Evolutionary conservation across 345 rosid genomes (phyloP).

Genomic region (Litchi chinensis): DNA sequence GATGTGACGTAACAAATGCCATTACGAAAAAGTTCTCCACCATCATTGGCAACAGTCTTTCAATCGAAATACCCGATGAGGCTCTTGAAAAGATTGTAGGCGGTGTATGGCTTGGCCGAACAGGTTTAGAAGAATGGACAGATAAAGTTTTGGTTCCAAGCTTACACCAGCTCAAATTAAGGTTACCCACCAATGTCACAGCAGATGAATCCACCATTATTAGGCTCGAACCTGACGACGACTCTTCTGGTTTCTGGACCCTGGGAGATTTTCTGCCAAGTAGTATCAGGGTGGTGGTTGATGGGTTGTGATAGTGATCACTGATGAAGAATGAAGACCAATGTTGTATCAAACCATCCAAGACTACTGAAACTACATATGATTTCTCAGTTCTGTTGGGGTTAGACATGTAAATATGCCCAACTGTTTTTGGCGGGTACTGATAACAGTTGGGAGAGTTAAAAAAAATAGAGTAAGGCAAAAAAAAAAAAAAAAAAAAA

Average conservation of each 20-base stretch:
- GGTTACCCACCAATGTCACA: slow-evolving; percentile 22
- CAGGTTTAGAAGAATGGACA: slow-evolving; percentile 78
- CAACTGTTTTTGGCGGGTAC: slow-evolving; percentile 53
- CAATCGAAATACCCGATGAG: slow-evolving; percentile 61
- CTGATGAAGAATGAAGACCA: background rate
- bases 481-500: slow-evolving; percentile 17
- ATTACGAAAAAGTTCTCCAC: slow-evolving; percentile 53
- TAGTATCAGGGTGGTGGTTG: slow-evolving; percentile 53
- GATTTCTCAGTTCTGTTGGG: slow-evolving; percentile 20
- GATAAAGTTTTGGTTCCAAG: slow-evolving; percentile 72
- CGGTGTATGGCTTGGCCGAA: slow-evolving; percentile 65
- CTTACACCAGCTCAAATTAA: slow-evolving; percentile 54
- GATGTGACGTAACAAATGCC: slow-evolving; percentile 36
- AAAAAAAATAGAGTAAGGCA: slow-evolving; percentile 22
- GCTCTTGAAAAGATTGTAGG: slow-evolving; percentile 73
- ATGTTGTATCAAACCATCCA: no score
- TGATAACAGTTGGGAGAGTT: slow-evolving; percentile 35
- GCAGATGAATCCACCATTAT: slow-evolving; percentile 40
- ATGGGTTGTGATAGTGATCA: slow-evolving; percentile 36
- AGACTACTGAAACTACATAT: background rate
- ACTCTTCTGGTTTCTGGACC: slow-evolving; percentile 34
- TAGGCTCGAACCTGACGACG: slow-evolving; percentile 55
- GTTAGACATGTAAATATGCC: slow-evolving; percentile 63
- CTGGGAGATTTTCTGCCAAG: slow-evolving; percentile 66
- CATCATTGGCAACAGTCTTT: slow-evolving; percentile 32